Base-by-base conservation (phyloP, 345 rosid species). In the Populus tremula region DNA sequence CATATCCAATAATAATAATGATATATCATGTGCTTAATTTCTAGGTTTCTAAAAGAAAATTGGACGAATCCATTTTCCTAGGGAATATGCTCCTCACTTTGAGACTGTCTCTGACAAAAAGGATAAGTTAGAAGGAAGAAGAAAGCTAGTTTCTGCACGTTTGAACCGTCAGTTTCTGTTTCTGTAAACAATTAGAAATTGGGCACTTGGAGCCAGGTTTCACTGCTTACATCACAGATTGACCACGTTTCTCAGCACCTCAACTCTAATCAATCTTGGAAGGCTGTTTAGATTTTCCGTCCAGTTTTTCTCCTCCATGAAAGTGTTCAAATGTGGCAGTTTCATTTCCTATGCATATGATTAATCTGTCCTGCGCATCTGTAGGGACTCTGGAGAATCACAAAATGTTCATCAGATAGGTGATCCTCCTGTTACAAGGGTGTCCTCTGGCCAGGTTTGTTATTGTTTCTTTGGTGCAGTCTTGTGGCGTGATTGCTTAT, bases 71-170 rank as follows among this genome's bases (percentile, higher is more conserved):
- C 80, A 87, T 78, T 35, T 96, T 92, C 85, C 79, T 89, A 72
- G 97, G 97, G 76, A 89, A 90, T 92, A 92, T 87, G 98, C 97
- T 79, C 87, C 94, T 33, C 88, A 89, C 11, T 93, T 88, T 69
- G 97, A 93, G 83, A 89, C 84, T 39, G 43, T 39, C 2, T 61
- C 71, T 41, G 98, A 93, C 82, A 90, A 97, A 20, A 87, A 81
- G 83, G 92, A 89, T 43, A 95, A 92, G 91, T 77, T 95, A 84
- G 98, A 95, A 79, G 85, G 87, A 14, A 88, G 96, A 71, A 88
- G 92, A 80, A 92, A 81, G 84, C 93, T 92, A 85, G 91, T 94
- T 56, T 82, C 88, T 61, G 82, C 87, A 5, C 84, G 94, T 75
- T 79, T 89, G 43, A 91, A 90, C 79, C 31, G 96, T 93, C 29